phyloP scores from a whole-genome alignment of 208 protist genomes.

The Crithidia mellificae region DNA sequence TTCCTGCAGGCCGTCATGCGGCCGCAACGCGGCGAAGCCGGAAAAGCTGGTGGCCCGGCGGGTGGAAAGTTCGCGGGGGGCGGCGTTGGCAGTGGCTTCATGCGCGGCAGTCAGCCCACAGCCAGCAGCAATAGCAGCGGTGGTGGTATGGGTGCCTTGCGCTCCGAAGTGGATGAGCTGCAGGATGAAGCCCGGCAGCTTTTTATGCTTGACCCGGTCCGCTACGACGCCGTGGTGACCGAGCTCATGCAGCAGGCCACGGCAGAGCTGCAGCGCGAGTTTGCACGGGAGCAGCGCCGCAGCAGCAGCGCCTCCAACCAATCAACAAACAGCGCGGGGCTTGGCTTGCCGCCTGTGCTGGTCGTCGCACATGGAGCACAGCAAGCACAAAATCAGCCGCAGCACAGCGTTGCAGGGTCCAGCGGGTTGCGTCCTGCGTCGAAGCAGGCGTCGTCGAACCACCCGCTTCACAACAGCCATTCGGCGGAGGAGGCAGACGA shows the following conservation, averaged over 20 bases:
- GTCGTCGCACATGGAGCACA: background rate
- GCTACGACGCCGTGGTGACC: constrained; percentile 83
- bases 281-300: background rate
- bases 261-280: constrained; percentile 15
- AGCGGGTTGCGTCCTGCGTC: background rate
- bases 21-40: background rate
- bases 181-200: constrained; percentile 72
- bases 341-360: constrained; percentile 8
- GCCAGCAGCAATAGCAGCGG: background rate
- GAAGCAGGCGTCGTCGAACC: background rate
- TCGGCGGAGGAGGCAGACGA: background rate
- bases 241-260: constrained; percentile 56
- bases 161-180: constrained; percentile 55
- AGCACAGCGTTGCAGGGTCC: background rate
- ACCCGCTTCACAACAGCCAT: background rate
- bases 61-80: background rate
- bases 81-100: background rate
- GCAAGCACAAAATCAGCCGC: background rate
- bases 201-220: constrained; percentile 74
- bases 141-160: constrained; percentile 10
- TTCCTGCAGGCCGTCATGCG: constrained; percentile 27
- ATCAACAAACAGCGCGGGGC: background rate
- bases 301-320: background rate
- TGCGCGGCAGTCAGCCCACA: background rate
- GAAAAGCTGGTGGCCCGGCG: background rate